Evolutionary conservation across 495 filamentous ascomycete species (phyloP).

Genomic region (Aspergillus haitiensis): DNA sequence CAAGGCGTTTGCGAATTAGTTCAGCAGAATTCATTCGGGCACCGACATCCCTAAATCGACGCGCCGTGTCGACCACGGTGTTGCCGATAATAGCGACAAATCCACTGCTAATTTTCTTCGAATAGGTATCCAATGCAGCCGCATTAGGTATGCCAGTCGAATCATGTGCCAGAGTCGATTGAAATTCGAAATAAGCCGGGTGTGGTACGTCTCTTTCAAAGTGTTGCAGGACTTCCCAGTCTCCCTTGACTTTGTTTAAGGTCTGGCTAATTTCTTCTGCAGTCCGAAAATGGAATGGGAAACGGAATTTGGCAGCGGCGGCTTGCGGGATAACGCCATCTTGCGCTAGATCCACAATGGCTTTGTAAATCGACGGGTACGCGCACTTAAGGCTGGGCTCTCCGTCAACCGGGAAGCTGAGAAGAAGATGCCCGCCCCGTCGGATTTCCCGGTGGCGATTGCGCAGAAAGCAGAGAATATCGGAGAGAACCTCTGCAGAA

Average conservation of each 20-base stretch:
- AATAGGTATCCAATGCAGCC: conserved; percentile 7
- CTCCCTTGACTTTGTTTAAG: not conserved
- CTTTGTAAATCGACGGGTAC: conserved; percentile 9
- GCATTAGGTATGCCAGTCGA: conserved; percentile 1
- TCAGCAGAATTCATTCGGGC: not conserved
- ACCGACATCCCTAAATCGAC: not conserved
- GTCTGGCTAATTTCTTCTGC: conserved; percentile 6
- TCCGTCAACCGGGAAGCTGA: conserved; percentile 13
- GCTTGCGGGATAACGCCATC: conserved; percentile 4
- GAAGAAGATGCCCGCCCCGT: conserved; percentile 7
- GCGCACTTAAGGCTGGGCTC: conserved; percentile 8
- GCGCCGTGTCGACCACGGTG: conserved; percentile 13
- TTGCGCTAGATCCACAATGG: conserved; percentile 1
- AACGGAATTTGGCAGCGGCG: conserved; percentile 9
- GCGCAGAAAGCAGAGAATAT: conserved; percentile 7
- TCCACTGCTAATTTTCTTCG: conserved; percentile 2
- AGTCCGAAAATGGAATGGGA: conserved; percentile 11
- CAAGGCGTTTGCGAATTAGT: conserved; percentile 5
- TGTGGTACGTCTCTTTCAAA: conserved; percentile 10
- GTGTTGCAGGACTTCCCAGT: conserved; percentile 10
- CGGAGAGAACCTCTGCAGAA: conserved; percentile 3
- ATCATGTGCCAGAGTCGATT: not conserved
- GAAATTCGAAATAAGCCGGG: conserved; percentile 7
- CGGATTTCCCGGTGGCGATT: conserved; percentile 8
- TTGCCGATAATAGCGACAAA: conserved; percentile 14